Percentiles rank a stretch among this genome's conserved stretches.
Conservation (phyloP, 345 rosid species). For the Anacardium occidentale region DNA sequence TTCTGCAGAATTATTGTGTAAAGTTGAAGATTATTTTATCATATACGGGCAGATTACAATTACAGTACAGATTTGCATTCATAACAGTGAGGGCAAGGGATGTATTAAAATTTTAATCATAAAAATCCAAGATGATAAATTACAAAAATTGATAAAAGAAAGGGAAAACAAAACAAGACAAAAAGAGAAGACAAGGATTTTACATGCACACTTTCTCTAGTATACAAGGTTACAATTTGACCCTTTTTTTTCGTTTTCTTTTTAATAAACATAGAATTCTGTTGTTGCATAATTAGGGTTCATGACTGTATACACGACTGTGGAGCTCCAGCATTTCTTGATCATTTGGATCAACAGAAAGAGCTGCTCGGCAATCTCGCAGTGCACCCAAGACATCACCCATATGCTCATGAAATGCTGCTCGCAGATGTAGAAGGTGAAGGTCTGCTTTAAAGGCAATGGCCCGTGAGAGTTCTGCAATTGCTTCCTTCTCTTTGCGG, state of each 20-base stretch:
- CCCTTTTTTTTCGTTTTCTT: not conserved
- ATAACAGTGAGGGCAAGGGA: not conserved
- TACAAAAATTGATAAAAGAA: not conserved
- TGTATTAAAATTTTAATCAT: constrained; percentile 16
- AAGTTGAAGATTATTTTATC: too few relatives aligned
- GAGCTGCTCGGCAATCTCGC: constrained; percentile 94
- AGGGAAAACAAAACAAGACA: not conserved
- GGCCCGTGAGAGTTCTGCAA: constrained; percentile 79
- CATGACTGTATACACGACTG: constrained; percentile 91
- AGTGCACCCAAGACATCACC: constrained; percentile 68
- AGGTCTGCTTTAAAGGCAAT: constrained; percentile 90
- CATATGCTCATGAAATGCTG: constrained; percentile 86
- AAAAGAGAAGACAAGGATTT: constrained; percentile 9
- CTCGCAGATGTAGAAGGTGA: constrained; percentile 88
- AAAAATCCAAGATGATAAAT: constrained; percentile 7
- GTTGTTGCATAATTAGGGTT: constrained; percentile 45
- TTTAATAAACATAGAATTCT: not conserved
- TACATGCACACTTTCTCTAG: constrained; percentile 17
- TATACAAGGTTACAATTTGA: constrained; percentile 23
- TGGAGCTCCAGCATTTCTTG: constrained; percentile 92
- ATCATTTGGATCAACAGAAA: constrained; percentile 88
- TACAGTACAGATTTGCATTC: not conserved
- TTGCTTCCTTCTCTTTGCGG: constrained; percentile 84
- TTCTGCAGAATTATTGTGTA: too few relatives aligned
- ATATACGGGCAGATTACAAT: too few relatives aligned